Evolutionary conservation across 2,329 filamentous ascomycete genomes (phyloP).

Genomic region (Coleophoma cylindrospora): DNA sequence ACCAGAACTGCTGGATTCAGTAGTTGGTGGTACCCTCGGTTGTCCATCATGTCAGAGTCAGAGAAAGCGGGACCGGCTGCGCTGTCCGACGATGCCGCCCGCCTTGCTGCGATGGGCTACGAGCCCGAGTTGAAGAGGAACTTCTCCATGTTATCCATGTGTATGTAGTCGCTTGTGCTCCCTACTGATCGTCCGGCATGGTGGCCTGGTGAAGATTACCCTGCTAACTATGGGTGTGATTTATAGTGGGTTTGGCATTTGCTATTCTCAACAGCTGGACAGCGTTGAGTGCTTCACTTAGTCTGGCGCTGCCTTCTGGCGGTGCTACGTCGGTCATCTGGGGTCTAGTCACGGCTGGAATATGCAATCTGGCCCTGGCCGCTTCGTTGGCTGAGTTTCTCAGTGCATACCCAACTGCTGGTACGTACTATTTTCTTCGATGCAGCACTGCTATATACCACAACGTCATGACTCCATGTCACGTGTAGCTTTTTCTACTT

Average conservation of each 20-base stretch:
- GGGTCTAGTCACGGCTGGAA: constrained; percentile 57
- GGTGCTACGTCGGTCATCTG: constrained; percentile 69
- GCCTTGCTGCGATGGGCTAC: constrained; percentile 46
- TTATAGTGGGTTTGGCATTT: constrained; percentile 46
- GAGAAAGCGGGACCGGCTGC: too few relatives aligned
- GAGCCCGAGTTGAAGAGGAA: constrained; percentile 45
- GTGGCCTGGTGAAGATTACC: too few relatives aligned
- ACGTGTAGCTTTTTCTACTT: too few relatives aligned
- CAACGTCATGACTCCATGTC: too few relatives aligned
- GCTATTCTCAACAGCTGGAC: constrained; percentile 54
- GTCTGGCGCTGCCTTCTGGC: constrained; percentile 61
- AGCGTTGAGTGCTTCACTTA: constrained; percentile 37
- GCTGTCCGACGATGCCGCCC: constrained; percentile 23
- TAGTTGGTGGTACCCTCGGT: too few relatives aligned
- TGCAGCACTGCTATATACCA: too few relatives aligned
- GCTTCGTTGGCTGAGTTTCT: constrained; percentile 55
- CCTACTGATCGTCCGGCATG: too few relatives aligned
- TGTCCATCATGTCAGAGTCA: too few relatives aligned
- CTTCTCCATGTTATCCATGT: constrained; percentile 51
- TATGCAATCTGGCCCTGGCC: constrained; percentile 46
- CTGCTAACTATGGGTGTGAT: too few relatives aligned
- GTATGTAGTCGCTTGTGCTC: too few relatives aligned
- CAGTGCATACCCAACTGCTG: constrained; percentile 48
- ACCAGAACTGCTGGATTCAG: too few relatives aligned
- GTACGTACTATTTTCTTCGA: constrained; percentile 12